Percentiles rank a stretch among this genome's conserved stretches.
Evolutionary conservation across 208 protist genomes (phyloP).

Genomic region (Lotmaria passim): DNA sequence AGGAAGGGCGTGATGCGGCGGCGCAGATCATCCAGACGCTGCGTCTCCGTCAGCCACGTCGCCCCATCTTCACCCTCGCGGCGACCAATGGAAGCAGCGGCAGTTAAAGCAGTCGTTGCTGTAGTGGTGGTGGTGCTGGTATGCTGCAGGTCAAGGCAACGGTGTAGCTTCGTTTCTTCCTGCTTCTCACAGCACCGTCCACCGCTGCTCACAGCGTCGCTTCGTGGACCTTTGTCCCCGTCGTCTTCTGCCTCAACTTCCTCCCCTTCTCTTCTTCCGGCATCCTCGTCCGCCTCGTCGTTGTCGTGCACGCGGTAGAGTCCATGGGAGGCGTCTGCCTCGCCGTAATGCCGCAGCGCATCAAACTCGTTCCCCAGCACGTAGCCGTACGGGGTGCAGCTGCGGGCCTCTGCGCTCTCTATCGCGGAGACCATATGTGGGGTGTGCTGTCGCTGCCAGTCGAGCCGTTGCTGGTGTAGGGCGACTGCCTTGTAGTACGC

Average conservation of each 20-base stretch:
- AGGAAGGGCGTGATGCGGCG: slow-evolving; percentile 46
- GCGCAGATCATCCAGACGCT: slow-evolving; percentile 60
- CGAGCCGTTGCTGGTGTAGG: slow-evolving; percentile 37
- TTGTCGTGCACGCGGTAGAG: neutral
- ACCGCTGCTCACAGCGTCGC: too few species aligned
- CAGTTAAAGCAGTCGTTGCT: too few species aligned
- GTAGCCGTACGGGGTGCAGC: slow-evolving; percentile 24
- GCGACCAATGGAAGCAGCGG: too few species aligned
- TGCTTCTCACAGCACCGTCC: too few species aligned
- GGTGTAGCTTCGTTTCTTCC: too few species aligned
- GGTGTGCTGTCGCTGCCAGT: slow-evolving; percentile 37
- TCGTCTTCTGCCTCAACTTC: neutral
- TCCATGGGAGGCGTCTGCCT: slow-evolving; percentile 13
- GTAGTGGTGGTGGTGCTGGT: too few species aligned
- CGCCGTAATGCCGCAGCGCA: neutral
- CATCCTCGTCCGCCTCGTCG: neutral
- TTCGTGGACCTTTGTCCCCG: neutral
- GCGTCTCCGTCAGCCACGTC: slow-evolving; percentile 31
- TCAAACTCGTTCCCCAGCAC: slow-evolving; percentile 11
- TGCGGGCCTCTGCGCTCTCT: slow-evolving; percentile 10
- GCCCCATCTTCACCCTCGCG: slow-evolving; percentile 11
- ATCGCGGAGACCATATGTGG: slow-evolving; percentile 14
- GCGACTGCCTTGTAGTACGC: slow-evolving; percentile 84
- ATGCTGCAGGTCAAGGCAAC: too few species aligned
- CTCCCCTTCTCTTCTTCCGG: slow-evolving; percentile 5